Base-by-base conservation (phyloP, 108 stramenopile genomes). In the Pinguiococcus pyrenoidosus region DNA sequence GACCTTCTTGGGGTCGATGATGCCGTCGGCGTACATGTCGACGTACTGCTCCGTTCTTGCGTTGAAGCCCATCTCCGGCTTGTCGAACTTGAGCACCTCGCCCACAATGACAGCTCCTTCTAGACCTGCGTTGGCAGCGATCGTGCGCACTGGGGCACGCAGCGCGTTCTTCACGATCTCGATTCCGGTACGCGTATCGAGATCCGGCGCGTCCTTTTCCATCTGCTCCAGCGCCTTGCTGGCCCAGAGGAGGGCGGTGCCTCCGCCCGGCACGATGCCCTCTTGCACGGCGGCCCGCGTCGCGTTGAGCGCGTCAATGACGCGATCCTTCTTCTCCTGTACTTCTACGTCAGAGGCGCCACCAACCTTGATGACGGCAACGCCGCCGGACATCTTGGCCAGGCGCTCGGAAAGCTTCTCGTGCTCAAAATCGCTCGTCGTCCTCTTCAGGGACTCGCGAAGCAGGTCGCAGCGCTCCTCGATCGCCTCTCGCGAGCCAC, bases 341-440 rank as follows among this genome's bases (percentile, higher is more conserved):
- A 99, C 97, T 74, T 99, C 97, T 32, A 94, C 89, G 70, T 99
- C 97, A 29, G 80, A 83, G 9, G 87, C 83, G 14, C 97, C 97
- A 16, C 97, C 97, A 25, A 96, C 59, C 68, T 95, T 88, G 72
- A 99, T 93, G 28, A 99, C 88, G 28, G 97, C 97, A 27, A 99
- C 90, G 36, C 97, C 97, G 24, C 97, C 94, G 29, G 82, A 72
- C 24, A 99, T 69, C 74, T 96, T 96, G 54, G 97, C 97, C 44
- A 99, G 81, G 51, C 97, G 86, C 66, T 99, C 97, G 69, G 91
- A 89, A 40, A 99, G 91, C 83, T 99, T 99, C 75, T 99, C 97
- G 43, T 85, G 77, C 69, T 99, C 97, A 56, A 96, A 99, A 51
- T 96, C 94, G 44, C 81, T 83, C 72, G 94, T 92, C 64, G 91